Evolutionary conservation across 441 rosid genomes (phyloP).

Genomic region (Metrosideros polymorpha): DNA sequence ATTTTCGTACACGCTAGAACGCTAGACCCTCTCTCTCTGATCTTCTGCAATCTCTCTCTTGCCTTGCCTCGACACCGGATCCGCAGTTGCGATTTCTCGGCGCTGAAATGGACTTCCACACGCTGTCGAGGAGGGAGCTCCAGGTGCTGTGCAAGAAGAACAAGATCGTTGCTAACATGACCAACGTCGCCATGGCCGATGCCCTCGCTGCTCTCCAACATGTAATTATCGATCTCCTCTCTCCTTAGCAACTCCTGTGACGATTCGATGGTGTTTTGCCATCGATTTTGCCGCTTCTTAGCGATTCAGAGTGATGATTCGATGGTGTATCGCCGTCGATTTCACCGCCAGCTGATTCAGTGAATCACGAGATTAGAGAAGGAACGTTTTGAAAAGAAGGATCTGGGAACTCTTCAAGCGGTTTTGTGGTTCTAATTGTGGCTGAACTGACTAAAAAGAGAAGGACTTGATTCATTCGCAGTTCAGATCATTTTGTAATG

Average conservation of each 20-base stretch:
- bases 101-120: constrained; percentile 59
- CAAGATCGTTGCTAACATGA: constrained; percentile 82
- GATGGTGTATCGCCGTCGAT: background rate
- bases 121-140: constrained; percentile 71
- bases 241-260: background rate
- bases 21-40: background rate
- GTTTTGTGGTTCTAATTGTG: background rate
- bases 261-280: background rate
- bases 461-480: background rate
- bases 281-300: background rate
- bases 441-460: background rate
- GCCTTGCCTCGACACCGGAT: background rate
- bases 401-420: background rate
- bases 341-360: background rate
- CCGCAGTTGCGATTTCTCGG: background rate
- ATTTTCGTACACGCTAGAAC: background rate
- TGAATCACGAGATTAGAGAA: background rate
- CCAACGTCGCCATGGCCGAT: constrained; percentile 90
- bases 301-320: background rate
- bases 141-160: constrained; percentile 92
- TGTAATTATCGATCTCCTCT: constrained; percentile 23
- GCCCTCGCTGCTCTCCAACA: constrained; percentile 61
- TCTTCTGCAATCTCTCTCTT: background rate
- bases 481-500: background rate
- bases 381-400: background rate